Conservation (phyloP, 306 rosid species). For the Sechiopsis laciniata region DNA sequence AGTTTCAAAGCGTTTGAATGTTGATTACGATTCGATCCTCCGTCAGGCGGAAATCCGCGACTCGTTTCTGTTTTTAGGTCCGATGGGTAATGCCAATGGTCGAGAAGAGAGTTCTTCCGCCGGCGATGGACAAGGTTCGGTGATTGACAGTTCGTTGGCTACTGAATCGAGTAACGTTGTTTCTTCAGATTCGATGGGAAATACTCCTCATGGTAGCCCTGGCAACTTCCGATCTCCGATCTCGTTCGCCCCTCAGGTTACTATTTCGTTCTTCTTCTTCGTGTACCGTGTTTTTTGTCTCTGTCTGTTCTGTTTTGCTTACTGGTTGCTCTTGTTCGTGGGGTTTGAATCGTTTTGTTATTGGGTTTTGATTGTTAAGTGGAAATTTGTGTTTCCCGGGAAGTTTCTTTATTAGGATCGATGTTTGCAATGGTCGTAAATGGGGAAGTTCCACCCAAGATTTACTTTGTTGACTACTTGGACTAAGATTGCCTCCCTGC, state of each 20-base stretch:
- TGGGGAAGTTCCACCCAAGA: constrained; percentile 3
- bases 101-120: constrained; percentile 42
- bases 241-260: constrained; percentile 80
- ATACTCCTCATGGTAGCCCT: constrained; percentile 72
- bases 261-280: background rate
- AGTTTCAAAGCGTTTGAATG: background rate
- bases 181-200: constrained; percentile 62
- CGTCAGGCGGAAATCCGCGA: background rate
- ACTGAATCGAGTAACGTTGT: constrained; percentile 30
- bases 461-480: constrained; percentile 10
- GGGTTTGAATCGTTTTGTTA: background rate
- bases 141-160: constrained; percentile 25
- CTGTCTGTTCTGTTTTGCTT: background rate
- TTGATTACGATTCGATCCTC: constrained; percentile 9
- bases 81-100: constrained; percentile 66
- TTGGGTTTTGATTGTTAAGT: background rate
- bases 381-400: background rate
- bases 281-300: background rate
- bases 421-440: background rate
- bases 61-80: background rate
- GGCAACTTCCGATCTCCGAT: constrained; percentile 55
- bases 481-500: background rate
- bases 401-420: background rate
- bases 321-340: background rate
- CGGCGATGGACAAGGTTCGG: constrained; percentile 29